Evolutionary conservation across 192 early-diverging fungal species (phyloP), one percentile per base, ranked within the genome.

Genomic region (Coemansia sp.): DNA sequence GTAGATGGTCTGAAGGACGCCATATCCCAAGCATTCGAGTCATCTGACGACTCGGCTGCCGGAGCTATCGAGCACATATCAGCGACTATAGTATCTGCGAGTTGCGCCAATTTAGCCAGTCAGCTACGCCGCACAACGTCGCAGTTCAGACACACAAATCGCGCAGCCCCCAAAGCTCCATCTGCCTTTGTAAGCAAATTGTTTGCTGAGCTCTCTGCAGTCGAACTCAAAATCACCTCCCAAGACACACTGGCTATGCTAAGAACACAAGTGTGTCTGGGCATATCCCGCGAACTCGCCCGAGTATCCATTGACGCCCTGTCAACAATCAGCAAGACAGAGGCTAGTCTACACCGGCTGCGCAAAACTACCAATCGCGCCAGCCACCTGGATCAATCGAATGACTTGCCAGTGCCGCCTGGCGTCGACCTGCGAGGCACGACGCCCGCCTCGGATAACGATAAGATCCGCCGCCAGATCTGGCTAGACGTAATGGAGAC

Each of bases 391-490:
- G 49, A 62, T 24, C 39, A 44, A 1, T 63, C 65, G 15, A 66
- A 65, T 40, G 71, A 67, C 29, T 15, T 69, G 62, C 65, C 61
- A 9, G 75, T 83, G 22, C 80, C 80, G 3, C 15, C 29, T 1
- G 75, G 75, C 29, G 66, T 73, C 15, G 80, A 83, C 31, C 40
- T 83, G 66, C 47, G 80, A 29, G 71, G 72, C 61, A 65, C 53
- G 47, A 50, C 29, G n/a, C 75, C 69, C 2, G 46, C 36, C 0
- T 63, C 76, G 0, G 81, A 83, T 41, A 76, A 83, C 39, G 81
- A 83, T 47, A 83, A 83, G 70, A 79, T 83, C 43, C 76, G 81
- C 20, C 62, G 73, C 16, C 81, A 83, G 68, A 70, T 83, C 15
- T 83, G 76, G 76, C 47, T 83, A 44, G 81, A 83, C 58, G 62